Base-by-base conservation (phyloP, 768 basidiomycete genomes). In the Suillus ampliporus region DNA sequence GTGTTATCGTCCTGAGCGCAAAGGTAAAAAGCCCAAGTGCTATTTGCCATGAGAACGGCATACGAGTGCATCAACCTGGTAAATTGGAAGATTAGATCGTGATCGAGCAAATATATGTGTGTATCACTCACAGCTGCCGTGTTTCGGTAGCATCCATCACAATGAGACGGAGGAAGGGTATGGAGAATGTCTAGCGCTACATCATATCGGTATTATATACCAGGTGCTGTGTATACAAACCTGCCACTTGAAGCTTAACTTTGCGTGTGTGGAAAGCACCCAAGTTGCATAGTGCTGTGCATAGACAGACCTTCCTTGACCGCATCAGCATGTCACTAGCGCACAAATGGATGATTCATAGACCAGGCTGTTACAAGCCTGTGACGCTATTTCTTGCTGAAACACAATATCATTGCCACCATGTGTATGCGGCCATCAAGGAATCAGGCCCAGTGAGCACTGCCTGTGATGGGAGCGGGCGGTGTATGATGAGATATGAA, bases 31-130 rank as follows among this genome's bases (percentile, higher is more conserved):
- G 44, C 40, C 37, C 64, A 11, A 34, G 50, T 41, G 63, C 64
- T 53, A 35, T 51, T n/a, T 28, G 61, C 61, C 43, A 63, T 26
- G 15, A 62, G 14, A 4, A 15, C 35, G 14, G 61, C 28, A 50
- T 43, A 46, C 13, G 35, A 46, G 50, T 63, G 61, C 8, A 54
- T 21, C 28, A 48, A 1, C 10, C 64, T 65, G 50, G 50, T 13
- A 34, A 31, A 13, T n/a, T 31, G 31, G 3, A 11, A 28, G 26
- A 15, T 28, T 15, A 1, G 19, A 28, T 51, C 31, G 31, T 1
- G 31, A 51, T 31, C 19, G 34, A n/a, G 37, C 11, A 37, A 37
- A 37, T 37, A 8, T n/a, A 17, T 6, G 28, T 5, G 19, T 51
- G 50, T n/a, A 51, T 11, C 6, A 34, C 50, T 51, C 11, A 51